phyloP scores from a whole-genome alignment of 2,329 filamentous ascomycete genomes.

The Alternaria ethzedia region DNA sequence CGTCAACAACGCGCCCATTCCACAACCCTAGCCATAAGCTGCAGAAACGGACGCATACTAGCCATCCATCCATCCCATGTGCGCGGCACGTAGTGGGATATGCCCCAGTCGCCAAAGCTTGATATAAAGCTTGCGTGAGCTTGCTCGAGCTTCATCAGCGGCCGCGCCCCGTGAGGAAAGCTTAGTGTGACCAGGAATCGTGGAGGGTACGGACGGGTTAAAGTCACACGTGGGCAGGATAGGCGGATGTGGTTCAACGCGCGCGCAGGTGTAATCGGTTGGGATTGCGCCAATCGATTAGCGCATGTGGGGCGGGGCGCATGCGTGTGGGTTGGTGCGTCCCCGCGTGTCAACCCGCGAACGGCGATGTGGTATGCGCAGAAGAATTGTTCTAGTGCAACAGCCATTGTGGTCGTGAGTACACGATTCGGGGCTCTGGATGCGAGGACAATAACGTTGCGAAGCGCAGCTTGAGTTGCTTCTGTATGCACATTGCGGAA shows the following conservation, averaged over 20 bases:
- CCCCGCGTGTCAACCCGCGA: background rate
- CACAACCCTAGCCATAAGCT: background rate
- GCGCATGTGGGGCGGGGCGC: slow-evolving; percentile 3
- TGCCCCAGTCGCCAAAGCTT: background rate
- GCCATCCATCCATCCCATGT: slow-evolving; percentile 6
- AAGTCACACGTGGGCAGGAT: background rate
- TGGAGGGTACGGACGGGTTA: background rate
- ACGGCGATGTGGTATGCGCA: background rate
- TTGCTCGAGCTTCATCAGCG: background rate
- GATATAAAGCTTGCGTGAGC: background rate
- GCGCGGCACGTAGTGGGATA: background rate
- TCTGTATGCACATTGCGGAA: background rate
- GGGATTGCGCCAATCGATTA: background rate
- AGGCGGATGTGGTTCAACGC: background rate
- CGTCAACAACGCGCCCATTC: background rate
- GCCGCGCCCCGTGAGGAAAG: background rate
- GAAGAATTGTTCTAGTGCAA: background rate
- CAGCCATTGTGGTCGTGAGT: background rate
- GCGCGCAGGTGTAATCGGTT: background rate
- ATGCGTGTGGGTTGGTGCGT: background rate
- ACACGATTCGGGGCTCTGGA: too few species aligned
- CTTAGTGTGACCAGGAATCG: background rate
- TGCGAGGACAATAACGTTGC: too few species aligned
- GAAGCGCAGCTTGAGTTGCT: too few species aligned
- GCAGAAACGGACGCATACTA: slow-evolving; percentile 4